Percentiles rank a stretch among this genome's conserved stretches.
phyloP scores from a whole-genome alignment of 225 moss, liverwort and hornwort species.

The Pseudisothecium myosuroides region DNA sequence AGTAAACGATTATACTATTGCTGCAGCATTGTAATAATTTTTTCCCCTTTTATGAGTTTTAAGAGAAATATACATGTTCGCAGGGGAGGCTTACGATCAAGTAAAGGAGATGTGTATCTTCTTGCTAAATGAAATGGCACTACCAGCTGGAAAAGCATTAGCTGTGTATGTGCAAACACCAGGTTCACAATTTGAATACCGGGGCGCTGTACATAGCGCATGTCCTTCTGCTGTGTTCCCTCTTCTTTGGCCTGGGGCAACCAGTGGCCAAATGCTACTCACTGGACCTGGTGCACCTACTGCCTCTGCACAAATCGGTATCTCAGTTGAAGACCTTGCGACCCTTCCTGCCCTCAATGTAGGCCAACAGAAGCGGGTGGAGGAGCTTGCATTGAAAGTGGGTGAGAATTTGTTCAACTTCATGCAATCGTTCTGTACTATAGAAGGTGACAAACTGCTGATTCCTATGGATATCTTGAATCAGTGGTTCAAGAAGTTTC shows the following conservation, averaged over 20 bases:
- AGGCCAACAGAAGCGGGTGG: slow-evolving; percentile 81
- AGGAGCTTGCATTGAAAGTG: slow-evolving; percentile 86
- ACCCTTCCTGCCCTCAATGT: slow-evolving; percentile 67
- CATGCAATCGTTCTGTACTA: slow-evolving; percentile 87
- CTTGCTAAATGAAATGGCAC: slow-evolving; percentile 51
- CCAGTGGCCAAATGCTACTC: slow-evolving; percentile 69
- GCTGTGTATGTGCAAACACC: slow-evolving; percentile 89
- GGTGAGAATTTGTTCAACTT: slow-evolving; percentile 94
- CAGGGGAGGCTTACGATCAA: slow-evolving; percentile 91
- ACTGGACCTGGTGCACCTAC: slow-evolving; percentile 70
- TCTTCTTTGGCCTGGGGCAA: slow-evolving; percentile 65
- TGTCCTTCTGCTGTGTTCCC: slow-evolving; percentile 83
- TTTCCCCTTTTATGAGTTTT: neutral
- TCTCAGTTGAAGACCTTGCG: slow-evolving; percentile 74
- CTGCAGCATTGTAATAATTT: neutral
- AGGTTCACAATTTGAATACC: slow-evolving; percentile 81
- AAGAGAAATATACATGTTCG: neutral
- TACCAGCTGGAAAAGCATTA: slow-evolving; percentile 66
- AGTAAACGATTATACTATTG: neutral
- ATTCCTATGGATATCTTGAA: slow-evolving; percentile 90
- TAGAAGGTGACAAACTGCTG: slow-evolving; percentile 84
- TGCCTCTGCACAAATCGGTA: slow-evolving; percentile 73
- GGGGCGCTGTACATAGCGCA: slow-evolving; percentile 66
- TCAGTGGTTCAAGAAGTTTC: slow-evolving; percentile 97
- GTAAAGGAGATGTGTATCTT: slow-evolving; percentile 93